Percentiles rank a stretch among this genome's conserved stretches.
Evolutionary conservation across 169 alveolate species (phyloP).

Genomic region (Cryptosporidium bovis): DNA sequence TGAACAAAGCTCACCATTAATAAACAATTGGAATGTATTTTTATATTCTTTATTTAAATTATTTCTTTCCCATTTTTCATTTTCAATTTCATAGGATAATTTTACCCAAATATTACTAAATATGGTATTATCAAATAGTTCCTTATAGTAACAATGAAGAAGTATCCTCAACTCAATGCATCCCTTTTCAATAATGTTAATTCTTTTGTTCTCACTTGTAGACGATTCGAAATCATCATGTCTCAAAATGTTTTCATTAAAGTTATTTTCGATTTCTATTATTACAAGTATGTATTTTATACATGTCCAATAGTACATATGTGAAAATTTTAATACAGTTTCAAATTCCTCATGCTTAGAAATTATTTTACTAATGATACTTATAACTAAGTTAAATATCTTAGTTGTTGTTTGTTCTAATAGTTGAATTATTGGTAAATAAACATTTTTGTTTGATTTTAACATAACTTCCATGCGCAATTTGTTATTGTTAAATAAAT

Average conservation of each 20-base stretch:
- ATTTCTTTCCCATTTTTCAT: constrained; percentile 55
- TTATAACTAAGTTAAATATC: background rate
- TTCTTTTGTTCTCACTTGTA: background rate
- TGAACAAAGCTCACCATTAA: constrained; percentile 17
- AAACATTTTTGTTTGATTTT: constrained; percentile 1
- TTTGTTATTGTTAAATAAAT: background rate
- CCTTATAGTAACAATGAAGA: constrained; percentile 15
- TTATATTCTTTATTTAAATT: constrained; percentile 16
- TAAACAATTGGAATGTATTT: constrained; percentile 21
- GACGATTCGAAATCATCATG: background rate
- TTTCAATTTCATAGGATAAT: constrained; percentile 7
- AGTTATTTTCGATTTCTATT: background rate
- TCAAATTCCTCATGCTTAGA: background rate
- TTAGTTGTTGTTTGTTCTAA: constrained; percentile 13
- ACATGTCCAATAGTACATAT: background rate
- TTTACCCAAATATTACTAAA: constrained; percentile 14
- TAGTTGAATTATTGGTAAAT: constrained; percentile 37
- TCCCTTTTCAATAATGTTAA: background rate
- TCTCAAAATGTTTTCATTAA: background rate
- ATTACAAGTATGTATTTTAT: constrained; percentile 31
- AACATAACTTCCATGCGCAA: background rate
- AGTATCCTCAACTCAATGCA: constrained; percentile 22
- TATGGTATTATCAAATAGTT: constrained; percentile 21
- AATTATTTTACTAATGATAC: background rate
- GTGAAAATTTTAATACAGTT: background rate